Base-by-base conservation (phyloP, 2,329 filamentous ascomycete genomes). In the Neofusicoccum cordaticola region DNA sequence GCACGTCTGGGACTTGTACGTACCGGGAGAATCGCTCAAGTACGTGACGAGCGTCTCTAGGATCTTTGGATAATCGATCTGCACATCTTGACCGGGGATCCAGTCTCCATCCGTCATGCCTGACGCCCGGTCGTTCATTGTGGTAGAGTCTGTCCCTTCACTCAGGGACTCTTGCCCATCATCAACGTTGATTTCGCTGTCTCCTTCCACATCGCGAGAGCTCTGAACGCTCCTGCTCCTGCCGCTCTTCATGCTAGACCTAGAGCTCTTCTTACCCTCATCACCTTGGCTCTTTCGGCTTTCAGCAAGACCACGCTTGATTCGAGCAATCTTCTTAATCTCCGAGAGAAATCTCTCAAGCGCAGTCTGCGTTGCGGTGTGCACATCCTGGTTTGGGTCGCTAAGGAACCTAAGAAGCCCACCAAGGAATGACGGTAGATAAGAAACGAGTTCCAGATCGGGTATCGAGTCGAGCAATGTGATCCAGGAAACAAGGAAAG, bases 401-500 rank as follows among this genome's bases (percentile, higher is more conserved):
- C 92, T 93, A 11, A 99, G 84, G 70, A 98, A 99, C 72, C 90
- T 94, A 70, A 99, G 87, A 47, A 99, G 80, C 0, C 94, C 95
- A 31, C 88, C 90, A 1, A 99, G 83, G 72, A 99, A 99, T 57
- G 94, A 92, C 1, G 95, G 96, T 27, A 99, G 81, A 75, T 93
- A 96, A 3, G 91, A 90, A 42, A 99, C 94, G 19, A 99, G 86
- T 77, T 99, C 96, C 47, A 99, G 83, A 73, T 99, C 96, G 0
- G 95, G 95, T 70, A 99, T 98, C 1, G 93, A 97, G 76, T 99
- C 95, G 19, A 99, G 84, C 15, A 99, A 80, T 3, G 90, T 96
- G 65, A 99, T 92, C 95, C 95, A 99, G 37, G 92, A 93, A 2
- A 99, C 95, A 13, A 99, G 84, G 71, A 99, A 99, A 13, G 92